Conservation (phyloP, 257 asterid genomes). For the Echites panduratus region DNA sequence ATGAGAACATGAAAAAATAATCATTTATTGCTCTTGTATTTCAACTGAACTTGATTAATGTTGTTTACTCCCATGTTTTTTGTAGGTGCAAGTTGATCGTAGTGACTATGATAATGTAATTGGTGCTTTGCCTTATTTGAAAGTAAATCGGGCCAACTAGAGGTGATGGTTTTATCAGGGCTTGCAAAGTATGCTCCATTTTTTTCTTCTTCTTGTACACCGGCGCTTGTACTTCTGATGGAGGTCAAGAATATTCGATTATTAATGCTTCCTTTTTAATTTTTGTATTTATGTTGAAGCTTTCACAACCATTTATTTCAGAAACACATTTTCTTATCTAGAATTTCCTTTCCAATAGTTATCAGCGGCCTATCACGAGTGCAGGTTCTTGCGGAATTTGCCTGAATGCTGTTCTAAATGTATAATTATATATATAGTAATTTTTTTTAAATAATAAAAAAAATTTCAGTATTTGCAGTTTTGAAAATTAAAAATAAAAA, state of each 20-base stretch:
- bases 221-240: neutral
- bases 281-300: constrained; percentile 1
- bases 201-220: neutral
- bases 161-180: constrained; percentile 14
- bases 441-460: too few relatives aligned
- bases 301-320: neutral
- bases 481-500: too few relatives aligned
- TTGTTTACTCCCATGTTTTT: constrained; percentile 9
- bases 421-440: neutral
- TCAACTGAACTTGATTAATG: neutral
- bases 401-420: neutral
- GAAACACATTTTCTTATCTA: neutral
- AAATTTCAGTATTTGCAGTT: too few relatives aligned
- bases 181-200: neutral
- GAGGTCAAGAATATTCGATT: constrained; percentile 1
- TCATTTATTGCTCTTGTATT: neutral
- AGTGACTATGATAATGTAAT: constrained; percentile 87
- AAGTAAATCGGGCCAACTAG: constrained; percentile 71
- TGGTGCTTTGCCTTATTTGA: constrained; percentile 92
- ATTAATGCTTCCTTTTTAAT: neutral
- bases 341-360: neutral
- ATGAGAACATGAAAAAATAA: neutral
- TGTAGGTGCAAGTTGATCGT: constrained; percentile 85
- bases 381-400: neutral
- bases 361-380: neutral